phyloP scores from a whole-genome alignment of 2,329 filamentous ascomycete genomes.

The Lasiodiplodia gonubiensis region DNA sequence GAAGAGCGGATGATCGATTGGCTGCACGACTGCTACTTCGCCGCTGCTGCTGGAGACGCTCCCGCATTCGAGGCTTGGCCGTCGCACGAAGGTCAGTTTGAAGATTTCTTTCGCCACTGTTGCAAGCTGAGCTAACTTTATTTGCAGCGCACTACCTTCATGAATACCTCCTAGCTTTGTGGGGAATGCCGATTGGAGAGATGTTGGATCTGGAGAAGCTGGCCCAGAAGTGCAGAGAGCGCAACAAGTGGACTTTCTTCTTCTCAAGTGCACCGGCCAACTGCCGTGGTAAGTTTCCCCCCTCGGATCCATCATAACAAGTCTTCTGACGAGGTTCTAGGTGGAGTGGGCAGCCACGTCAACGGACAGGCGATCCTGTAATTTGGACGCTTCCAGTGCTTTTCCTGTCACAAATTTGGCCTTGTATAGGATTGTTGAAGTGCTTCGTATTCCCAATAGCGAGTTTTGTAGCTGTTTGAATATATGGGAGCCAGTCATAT shows the following conservation, averaged over 20 bases:
- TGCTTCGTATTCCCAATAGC: neutral
- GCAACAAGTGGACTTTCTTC: conserved; percentile 65
- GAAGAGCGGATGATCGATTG: conserved; percentile 65
- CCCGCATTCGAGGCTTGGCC: conserved; percentile 70
- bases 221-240: conserved; percentile 60
- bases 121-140: neutral
- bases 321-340: conserved; percentile 32
- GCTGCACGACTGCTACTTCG: conserved; percentile 73
- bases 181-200: conserved; percentile 48
- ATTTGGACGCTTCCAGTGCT: conserved; percentile 24
- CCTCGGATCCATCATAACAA: neutral
- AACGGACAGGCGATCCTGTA: conserved; percentile 49
- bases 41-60: conserved; percentile 68
- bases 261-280: conserved; percentile 66
- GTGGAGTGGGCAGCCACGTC: conserved; percentile 51
- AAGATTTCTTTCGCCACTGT: conserved; percentile 19
- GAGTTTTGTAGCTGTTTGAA: neutral
- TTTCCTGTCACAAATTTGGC: neutral
- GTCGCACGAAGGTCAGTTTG: conserved; percentile 49
- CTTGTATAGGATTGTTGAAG: neutral
- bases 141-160: conserved; percentile 41
- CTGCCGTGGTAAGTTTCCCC: conserved; percentile 52
- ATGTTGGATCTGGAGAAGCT: conserved; percentile 58
- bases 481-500: neutral
- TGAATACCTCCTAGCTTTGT: conserved; percentile 46